Conservation (phyloP, 2,329 filamentous ascomycete species). For the Colletotrichum spaethianum region DNA sequence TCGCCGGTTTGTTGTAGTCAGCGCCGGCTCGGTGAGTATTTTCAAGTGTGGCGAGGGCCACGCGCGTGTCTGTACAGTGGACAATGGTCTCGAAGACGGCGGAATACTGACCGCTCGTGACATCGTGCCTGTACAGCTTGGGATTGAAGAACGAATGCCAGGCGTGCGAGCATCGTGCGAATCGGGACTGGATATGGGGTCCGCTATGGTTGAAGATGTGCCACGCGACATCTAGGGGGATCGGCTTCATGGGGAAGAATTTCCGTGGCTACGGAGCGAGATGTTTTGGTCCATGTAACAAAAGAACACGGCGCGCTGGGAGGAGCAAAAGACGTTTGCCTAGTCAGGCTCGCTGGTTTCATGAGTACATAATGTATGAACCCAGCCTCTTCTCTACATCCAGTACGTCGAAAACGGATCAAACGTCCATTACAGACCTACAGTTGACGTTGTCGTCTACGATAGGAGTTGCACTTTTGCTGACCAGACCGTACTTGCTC, state of each 20-base stretch:
- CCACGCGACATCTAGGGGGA: conserved; percentile 10
- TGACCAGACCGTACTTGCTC: not conserved
- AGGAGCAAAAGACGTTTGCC: not conserved
- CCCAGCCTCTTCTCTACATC: too few species aligned
- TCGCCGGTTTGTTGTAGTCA: conserved; percentile 18
- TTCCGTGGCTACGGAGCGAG: not conserved
- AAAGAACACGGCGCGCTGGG: not conserved
- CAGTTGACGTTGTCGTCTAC: not conserved
- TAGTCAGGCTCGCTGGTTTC: not conserved
- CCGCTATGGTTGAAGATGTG: too few species aligned
- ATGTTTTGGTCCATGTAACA: not conserved
- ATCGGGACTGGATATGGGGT: too few species aligned
- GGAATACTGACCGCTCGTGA: too few species aligned
- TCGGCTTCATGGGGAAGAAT: not conserved
- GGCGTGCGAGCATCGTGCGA: too few species aligned
- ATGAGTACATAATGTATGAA: conserved; percentile 8
- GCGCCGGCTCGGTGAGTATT: not conserved
- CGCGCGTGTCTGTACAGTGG: not conserved
- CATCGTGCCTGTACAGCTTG: too few species aligned
- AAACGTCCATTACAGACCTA: not conserved
- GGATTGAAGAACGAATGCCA: too few species aligned
- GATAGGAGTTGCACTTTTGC: not conserved
- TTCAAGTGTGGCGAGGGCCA: not conserved
- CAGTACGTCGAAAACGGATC: not conserved
- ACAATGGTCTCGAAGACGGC: too few species aligned